A percentile compares a stretch with the other conserved stretches of the same genome.
These are phyloP conservation scores for Fusarium hostae DNA, from an alignment of 2,329 filamentous ascomycete species.

Conservation along the genomic window DNA sequence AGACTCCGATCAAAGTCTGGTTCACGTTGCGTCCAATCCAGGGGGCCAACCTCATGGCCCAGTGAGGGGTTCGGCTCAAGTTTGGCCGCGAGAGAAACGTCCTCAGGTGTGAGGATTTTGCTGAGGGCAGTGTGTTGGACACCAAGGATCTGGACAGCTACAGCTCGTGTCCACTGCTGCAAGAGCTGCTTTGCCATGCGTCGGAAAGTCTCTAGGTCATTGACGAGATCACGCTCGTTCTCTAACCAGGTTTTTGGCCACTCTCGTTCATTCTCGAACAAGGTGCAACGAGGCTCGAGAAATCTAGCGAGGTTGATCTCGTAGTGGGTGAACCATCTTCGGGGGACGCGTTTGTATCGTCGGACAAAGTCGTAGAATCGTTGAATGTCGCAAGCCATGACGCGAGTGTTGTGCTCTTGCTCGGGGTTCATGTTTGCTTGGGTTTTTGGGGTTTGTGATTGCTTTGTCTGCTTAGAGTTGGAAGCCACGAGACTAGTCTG, in stretches of 20 bases:
- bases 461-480: fast-evolving
- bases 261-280: not conserved
- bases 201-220: not conserved
- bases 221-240: not conserved
- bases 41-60: no score
- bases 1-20: not conserved
- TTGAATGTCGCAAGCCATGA: not conserved
- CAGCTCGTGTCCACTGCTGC: not conserved
- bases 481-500: not conserved
- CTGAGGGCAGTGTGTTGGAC: not conserved
- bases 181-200: not conserved
- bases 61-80: not conserved
- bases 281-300: not conserved
- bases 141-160: not conserved
- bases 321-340: not conserved
- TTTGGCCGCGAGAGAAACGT: not conserved
- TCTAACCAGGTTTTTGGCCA: not conserved
- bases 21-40: not conserved
- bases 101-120: not conserved
- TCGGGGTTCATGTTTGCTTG: not conserved
- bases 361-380: not conserved
- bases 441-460: not conserved
- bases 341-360: not conserved
- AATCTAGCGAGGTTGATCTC: not conserved
- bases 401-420: not conserved